Conservation (phyloP, 1,284 basidiomycete genomes). For the Limonomyces culmigenus region DNA sequence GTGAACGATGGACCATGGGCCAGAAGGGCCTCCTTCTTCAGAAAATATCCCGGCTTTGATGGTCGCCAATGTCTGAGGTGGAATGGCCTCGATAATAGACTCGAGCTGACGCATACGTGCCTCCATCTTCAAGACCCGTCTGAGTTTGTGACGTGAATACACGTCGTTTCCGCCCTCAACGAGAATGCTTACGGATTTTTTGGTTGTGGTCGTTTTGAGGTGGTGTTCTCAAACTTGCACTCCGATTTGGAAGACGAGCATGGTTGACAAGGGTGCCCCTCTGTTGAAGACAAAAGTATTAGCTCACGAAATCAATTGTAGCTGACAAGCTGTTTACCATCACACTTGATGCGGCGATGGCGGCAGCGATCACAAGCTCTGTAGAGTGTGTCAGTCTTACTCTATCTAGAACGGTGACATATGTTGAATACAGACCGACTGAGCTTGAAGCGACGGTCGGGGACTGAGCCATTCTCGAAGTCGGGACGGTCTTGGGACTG, state of each 20-base stretch:
- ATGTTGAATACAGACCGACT: slow-evolving; percentile 39
- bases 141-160: slow-evolving; percentile 10
- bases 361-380: slow-evolving; percentile 77
- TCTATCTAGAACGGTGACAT: slow-evolving; percentile 3
- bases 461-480: no score
- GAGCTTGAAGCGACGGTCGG: slow-evolving; percentile 69
- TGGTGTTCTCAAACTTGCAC: slow-evolving; percentile 72
- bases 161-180: slow-evolving; percentile 1
- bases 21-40: slow-evolving; percentile 32
- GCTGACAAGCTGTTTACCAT: slow-evolving; percentile 5
- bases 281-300: slow-evolving; percentile 48
- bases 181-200: slow-evolving; percentile 72
- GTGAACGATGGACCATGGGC: slow-evolving; percentile 48
- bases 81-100: slow-evolving; percentile 65
- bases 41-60: neutral
- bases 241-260: slow-evolving; percentile 60
- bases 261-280: slow-evolving; percentile 72
- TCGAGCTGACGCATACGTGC: slow-evolving; percentile 76
- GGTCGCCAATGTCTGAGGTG: slow-evolving; percentile 56
- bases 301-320: slow-evolving; percentile 2
- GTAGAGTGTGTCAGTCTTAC: slow-evolving; percentile 5
- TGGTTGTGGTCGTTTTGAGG: slow-evolving; percentile 64
- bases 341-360: slow-evolving; percentile 29
- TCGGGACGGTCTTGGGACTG: no score
- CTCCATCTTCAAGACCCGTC: slow-evolving; percentile 61